Conservation (phyloP, 257 asterid species). For the Petunia axillaris region DNA sequence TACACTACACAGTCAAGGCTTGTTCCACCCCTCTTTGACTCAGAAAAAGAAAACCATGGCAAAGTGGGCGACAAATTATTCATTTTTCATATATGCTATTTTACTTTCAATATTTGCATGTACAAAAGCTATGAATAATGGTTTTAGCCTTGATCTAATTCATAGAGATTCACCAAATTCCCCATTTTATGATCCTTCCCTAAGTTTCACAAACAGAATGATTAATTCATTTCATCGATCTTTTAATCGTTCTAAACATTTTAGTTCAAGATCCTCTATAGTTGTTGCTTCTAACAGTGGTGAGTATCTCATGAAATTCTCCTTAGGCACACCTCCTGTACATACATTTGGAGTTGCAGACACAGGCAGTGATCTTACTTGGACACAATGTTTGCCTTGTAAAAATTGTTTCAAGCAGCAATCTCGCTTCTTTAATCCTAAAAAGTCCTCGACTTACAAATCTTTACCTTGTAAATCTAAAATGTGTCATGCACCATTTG, state of each 20-base stretch:
- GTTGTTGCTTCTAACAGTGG: conserved; percentile 45
- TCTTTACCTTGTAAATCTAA: conserved; percentile 35
- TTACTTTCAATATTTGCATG: conserved; percentile 21
- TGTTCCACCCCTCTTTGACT: neutral
- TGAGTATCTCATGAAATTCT: conserved; percentile 60
- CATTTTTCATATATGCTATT: conserved; percentile 21
- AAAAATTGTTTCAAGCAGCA: conserved; percentile 45
- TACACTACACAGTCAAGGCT: neutral
- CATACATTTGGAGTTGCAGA: conserved; percentile 60
- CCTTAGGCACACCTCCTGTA: conserved; percentile 59
- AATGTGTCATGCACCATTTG: conserved; percentile 33
- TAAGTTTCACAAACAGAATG: conserved; percentile 30
- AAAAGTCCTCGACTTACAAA: conserved; percentile 36
- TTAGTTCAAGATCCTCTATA: conserved; percentile 23
- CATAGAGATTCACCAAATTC: conserved; percentile 60
- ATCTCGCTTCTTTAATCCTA: conserved; percentile 39
- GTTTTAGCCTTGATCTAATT: conserved; percentile 59
- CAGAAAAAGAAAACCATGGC: conserved; percentile 25
- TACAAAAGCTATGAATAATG: conserved; percentile 41
- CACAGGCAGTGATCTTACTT: conserved; percentile 62
- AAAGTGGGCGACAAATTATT: neutral
- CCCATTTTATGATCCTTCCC: conserved; percentile 38
- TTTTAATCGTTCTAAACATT: conserved; percentile 33
- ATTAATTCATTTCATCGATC: conserved; percentile 50
- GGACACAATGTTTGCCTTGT: conserved; percentile 77